A percentile compares a stretch with the other conserved stretches of the same genome.
Evolutionary conservation across 352 stramenopile species (phyloP).

Genomic region (Phytophthora foliorum): DNA sequence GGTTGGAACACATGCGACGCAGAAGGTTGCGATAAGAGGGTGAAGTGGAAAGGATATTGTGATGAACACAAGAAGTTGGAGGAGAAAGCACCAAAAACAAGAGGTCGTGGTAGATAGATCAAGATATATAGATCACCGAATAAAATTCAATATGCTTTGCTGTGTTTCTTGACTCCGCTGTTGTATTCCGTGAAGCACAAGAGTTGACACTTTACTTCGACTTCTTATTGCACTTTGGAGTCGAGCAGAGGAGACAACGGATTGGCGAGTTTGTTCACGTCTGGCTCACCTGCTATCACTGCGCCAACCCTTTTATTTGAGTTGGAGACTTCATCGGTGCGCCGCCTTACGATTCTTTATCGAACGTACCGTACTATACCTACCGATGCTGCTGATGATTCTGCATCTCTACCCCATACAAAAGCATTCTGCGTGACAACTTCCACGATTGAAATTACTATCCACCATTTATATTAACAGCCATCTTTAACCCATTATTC

Average conservation of each 20-base stretch:
- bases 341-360: background rate
- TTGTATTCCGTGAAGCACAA: no score
- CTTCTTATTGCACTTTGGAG: background rate
- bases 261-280: no score
- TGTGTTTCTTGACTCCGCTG: no score
- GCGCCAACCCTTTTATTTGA: background rate
- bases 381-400: background rate
- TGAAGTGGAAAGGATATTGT: conserved; percentile 31
- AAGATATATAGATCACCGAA: no score
- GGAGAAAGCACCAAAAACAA: no score
- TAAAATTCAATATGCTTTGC: no score
- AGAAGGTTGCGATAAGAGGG: conserved; percentile 27
- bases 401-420: background rate
- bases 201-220: no score
- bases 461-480: no score
- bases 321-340: background rate
- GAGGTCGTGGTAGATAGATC: background rate
- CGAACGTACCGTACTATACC: background rate
- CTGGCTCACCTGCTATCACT: background rate
- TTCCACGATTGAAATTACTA: background rate
- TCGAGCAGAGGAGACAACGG: background rate
- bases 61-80: conserved; percentile 9
- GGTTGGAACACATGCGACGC: conserved; percentile 22
- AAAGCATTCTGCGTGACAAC: background rate
- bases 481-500: no score